Evolutionary conservation across 1,139 yeast species (phyloP), one percentile per base, ranked within the genome.

Genomic region (Lodderomyces pseudojiufengensis): DNA sequence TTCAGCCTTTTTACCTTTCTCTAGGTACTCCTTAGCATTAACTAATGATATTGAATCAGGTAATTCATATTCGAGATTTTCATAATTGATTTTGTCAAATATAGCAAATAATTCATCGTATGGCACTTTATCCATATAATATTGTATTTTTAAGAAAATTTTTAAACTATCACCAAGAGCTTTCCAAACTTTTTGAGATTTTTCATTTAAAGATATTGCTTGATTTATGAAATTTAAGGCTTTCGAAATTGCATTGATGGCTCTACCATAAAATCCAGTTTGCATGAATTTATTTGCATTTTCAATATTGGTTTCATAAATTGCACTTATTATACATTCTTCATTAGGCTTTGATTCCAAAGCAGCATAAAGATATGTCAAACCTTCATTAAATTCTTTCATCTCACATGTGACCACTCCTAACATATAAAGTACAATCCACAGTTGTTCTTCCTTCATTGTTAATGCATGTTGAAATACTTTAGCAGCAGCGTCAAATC

Each of bases 401-500:
- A 63, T 61, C 35, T 61, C 64, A 46, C 71, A 64, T 6, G 76
- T 68, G 1, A 84, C 82, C 21, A 72, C 62, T 0, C 95, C 95
- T 32, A 83, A 62, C 55, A 85, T 70, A 49, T 81, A 86, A 25
- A 65, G 63, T 0, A 86, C 81, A 33, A 76, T 71, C 82, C 86
- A 78, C 0, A 53, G 43, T 5, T 47, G 48, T 20, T 48, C 50
- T 5, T 48, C 47, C 24, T 76, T 74, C 12, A 84, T 48, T 16
- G 68, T 63, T 28, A 76, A 52, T 0, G 92, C 87, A 42, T 80
- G 79, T 27, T 65, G 69, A 50, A 88, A 85, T 1, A 94, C 97
- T 53, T 84, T 88, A 7, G 76, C 71, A 0, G 96, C 87, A 2
- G 97, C 95, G 41, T 84, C 92, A 33, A 81, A 65, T 44, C 96